A percentile compares a stretch with the other conserved stretches of the same genome.
Conservation (phyloP, 176 grass and related monocot genomes). For the Guadua angustifolia region DNA sequence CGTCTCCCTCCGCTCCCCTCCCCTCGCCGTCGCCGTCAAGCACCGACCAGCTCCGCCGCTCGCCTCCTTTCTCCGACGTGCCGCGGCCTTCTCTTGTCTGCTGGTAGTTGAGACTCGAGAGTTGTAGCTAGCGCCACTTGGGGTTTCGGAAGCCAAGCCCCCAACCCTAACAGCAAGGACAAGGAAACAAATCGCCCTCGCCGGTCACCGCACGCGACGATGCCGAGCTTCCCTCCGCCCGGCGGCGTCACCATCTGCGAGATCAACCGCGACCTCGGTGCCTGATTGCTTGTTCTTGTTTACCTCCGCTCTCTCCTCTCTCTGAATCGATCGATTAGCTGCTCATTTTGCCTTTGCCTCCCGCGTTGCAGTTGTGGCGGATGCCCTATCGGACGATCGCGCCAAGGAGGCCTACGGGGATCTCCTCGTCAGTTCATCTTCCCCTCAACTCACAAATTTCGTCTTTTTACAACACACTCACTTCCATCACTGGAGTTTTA, state of each 20-base stretch:
- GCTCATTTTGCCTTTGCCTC: neutral
- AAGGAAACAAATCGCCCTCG: neutral
- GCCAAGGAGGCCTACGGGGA: constrained; percentile 82
- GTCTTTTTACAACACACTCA: neutral
- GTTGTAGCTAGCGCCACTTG: neutral
- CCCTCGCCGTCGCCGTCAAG: constrained; percentile 32
- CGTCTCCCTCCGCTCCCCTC: neutral
- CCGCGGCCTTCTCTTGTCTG: neutral
- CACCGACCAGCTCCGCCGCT: neutral
- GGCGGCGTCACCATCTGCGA: constrained; percentile 92
- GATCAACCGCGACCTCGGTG: constrained; percentile 90
- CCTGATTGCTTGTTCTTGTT: neutral
- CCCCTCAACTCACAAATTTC: neutral
- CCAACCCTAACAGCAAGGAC: constrained; percentile 14
- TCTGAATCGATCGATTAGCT: neutral
- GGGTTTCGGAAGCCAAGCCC: neutral
- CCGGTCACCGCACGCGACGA: constrained; percentile 17
- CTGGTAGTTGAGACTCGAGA: neutral
- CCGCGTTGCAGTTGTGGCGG: constrained; percentile 57
- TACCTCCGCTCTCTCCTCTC: neutral
- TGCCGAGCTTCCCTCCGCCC: constrained; percentile 80
- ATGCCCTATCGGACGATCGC: constrained; percentile 62
- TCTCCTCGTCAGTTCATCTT: constrained; percentile 61
- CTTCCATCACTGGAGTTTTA: neutral
- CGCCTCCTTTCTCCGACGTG: neutral